A percentile compares a stretch with the other conserved stretches of the same genome.
Evolutionary conservation across 108 stramenopile genomes (phyloP).

Genomic region (Seminavis robusta): DNA sequence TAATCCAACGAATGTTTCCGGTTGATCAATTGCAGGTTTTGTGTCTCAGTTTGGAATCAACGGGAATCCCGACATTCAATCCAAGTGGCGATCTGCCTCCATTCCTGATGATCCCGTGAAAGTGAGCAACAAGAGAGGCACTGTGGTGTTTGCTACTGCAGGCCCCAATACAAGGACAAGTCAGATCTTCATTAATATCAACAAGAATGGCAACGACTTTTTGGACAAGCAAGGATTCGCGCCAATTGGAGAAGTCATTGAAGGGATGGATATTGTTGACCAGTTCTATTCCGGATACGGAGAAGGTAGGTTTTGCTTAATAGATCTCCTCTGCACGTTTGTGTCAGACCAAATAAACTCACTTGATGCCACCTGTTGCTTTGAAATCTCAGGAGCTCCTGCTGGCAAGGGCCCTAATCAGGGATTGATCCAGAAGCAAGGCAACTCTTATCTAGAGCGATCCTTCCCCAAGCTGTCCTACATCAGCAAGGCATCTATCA

Average conservation of each 20-base stretch:
- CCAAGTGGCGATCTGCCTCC: slow-evolving; percentile 54
- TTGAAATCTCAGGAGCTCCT: no score
- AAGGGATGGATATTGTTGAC: slow-evolving; percentile 90
- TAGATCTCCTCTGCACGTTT: no score
- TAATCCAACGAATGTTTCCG: no score
- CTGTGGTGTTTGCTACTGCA: slow-evolving; percentile 88
- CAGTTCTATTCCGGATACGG: slow-evolving; percentile 86
- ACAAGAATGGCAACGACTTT: slow-evolving; percentile 61
- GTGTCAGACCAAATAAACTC: no score
- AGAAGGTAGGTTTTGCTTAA: no score
- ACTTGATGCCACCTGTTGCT: no score
- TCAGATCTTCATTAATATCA: slow-evolving; percentile 87
- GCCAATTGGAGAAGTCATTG: slow-evolving; percentile 87
- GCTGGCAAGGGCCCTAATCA: slow-evolving; percentile 79
- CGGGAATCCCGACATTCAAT: slow-evolving; percentile 66
- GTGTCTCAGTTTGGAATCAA: slow-evolving; percentile 92
- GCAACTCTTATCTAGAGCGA: slow-evolving; percentile 66
- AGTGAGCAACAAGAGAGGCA: slow-evolving; percentile 77
- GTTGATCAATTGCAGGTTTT: no score
- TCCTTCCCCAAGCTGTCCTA: slow-evolving; percentile 77
- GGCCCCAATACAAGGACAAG: slow-evolving; percentile 88
- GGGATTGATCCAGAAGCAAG: slow-evolving; percentile 73
- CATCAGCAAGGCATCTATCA: slow-evolving; percentile 65
- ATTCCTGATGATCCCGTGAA: slow-evolving; percentile 84
- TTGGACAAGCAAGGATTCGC: slow-evolving; percentile 92